Evolutionary conservation across 208 protist genomes (phyloP).

Genomic region (Zelonia costaricensis): DNA sequence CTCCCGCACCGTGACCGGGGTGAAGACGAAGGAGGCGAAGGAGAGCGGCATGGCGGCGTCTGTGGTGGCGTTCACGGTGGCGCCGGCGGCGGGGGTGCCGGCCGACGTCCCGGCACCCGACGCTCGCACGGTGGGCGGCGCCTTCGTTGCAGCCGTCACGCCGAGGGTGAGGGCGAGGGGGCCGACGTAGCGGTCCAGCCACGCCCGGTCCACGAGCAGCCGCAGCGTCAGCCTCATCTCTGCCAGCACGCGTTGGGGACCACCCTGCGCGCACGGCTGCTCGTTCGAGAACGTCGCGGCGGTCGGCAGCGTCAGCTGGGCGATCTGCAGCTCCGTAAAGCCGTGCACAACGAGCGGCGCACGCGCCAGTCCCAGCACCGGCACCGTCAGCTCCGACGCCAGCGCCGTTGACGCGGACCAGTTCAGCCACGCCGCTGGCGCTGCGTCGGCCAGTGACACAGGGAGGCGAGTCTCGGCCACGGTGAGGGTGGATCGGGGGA

Average conservation of each 20-base stretch:
- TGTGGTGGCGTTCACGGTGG: background rate
- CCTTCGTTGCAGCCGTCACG: background rate
- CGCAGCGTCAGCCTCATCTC: conserved; percentile 5
- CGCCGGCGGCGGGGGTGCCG: background rate
- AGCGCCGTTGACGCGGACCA: background rate
- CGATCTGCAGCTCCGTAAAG: conserved; percentile 21
- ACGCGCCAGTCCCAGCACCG: conserved; percentile 5
- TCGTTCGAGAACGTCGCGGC: background rate
- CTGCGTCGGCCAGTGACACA: conserved; percentile 1
- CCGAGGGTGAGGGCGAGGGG: conserved; percentile 9
- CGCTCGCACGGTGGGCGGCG: background rate
- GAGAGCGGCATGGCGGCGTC: conserved; percentile 1
- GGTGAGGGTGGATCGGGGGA: conserved; percentile 14
- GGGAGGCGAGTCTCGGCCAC: conserved; percentile 12
- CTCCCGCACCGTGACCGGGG: conserved; percentile 15
- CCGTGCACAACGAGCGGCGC: conserved; percentile 36
- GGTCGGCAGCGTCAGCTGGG: conserved; percentile 13
- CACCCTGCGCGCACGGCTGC: background rate
- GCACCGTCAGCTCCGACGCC: background rate
- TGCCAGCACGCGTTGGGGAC: background rate
- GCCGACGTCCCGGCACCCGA: background rate
- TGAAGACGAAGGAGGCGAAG: conserved; percentile 22
- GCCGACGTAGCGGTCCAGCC: conserved; percentile 9
- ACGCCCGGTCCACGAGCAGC: conserved; percentile 15
- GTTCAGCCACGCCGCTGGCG: background rate